These are phyloP conservation scores for Cystobasidium sp. DNA, from an alignment of 1,284 basidiomycete genomes.

Conservation along the genomic window DNA sequence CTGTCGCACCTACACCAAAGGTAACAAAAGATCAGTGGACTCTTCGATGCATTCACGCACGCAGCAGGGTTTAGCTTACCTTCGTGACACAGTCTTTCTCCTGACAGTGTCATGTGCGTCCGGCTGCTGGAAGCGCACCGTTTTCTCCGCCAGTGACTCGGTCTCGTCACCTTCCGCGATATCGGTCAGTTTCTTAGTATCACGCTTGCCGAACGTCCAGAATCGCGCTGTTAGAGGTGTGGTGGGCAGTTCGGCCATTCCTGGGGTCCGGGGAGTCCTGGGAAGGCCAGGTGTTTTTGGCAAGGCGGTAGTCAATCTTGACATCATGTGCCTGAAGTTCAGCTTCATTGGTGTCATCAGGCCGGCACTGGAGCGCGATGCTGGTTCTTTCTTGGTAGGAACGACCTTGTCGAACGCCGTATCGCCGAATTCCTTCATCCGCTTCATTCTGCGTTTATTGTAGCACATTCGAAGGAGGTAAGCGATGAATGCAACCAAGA, in stretches of 20 bases:
- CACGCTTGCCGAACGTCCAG: conserved; percentile 21
- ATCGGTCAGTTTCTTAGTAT: neutral
- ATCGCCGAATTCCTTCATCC: conserved; percentile 28
- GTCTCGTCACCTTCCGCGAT: neutral
- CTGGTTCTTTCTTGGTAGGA: conserved; percentile 2
- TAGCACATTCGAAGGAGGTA: conserved; percentile 37
- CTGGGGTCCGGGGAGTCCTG: conserved; percentile 24
- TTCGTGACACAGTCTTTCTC: neutral
- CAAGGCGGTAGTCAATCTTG: conserved; percentile 9
- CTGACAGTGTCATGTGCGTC: neutral
- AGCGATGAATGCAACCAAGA: conserved; percentile 14
- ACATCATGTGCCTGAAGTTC: conserved; percentile 30
- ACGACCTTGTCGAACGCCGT: conserved; percentile 38
- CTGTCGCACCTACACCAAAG: conserved; percentile 4
- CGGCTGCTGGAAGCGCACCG: neutral
- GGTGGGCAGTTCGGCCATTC: conserved; percentile 1
- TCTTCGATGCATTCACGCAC: neutral
- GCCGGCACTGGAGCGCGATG: neutral
- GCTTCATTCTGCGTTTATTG: conserved; percentile 10
- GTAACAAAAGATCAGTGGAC: neutral
- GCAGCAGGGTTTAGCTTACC: neutral
- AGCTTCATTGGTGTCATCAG: conserved; percentile 7
- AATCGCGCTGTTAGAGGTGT: conserved; percentile 23
- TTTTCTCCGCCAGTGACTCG: conserved; percentile 8
- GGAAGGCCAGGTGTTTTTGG: conserved; percentile 33